These are phyloP conservation scores for Spatholobus suberectus DNA, from an alignment of 306 rosid species.

Conservation along the genomic window DNA sequence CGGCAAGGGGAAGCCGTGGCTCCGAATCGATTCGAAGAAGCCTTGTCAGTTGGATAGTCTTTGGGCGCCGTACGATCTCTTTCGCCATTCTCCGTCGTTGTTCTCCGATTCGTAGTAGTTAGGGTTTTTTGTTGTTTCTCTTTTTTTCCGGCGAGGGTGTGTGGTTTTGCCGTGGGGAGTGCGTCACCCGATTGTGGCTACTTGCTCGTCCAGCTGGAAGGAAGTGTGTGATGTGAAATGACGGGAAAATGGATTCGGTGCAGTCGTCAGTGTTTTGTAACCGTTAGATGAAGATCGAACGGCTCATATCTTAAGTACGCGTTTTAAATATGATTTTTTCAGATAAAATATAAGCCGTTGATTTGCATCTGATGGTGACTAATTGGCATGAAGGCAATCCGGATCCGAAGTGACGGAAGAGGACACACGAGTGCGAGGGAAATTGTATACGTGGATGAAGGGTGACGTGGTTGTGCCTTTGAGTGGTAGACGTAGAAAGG, in stretches of 20 bases:
- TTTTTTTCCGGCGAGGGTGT: background rate
- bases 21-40: conserved; percentile 74
- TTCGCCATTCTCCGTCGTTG: conserved; percentile 58
- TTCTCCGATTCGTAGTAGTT: conserved; percentile 62
- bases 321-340: too few relatives aligned
- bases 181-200: background rate
- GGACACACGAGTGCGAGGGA: conserved; percentile 33
- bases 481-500: background rate
- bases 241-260: too few relatives aligned
- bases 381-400: too few relatives aligned
- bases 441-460: background rate
- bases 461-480: background rate
- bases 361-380: too few relatives aligned
- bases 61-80: conserved; percentile 92
- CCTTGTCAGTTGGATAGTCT: conserved; percentile 88
- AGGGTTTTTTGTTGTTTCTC: background rate
- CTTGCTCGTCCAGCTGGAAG: background rate
- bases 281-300: too few relatives aligned
- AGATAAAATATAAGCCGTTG: too few relatives aligned
- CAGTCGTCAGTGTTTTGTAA: too few relatives aligned
- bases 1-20: conserved; percentile 97
- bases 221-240: background rate
- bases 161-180: conserved; percentile 3
- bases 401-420: conserved; percentile 36
- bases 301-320: too few relatives aligned